Base-by-base conservation (phyloP, 2,329 filamentous ascomycete species). In the Pseudogymnoascus pannorum region DNA sequence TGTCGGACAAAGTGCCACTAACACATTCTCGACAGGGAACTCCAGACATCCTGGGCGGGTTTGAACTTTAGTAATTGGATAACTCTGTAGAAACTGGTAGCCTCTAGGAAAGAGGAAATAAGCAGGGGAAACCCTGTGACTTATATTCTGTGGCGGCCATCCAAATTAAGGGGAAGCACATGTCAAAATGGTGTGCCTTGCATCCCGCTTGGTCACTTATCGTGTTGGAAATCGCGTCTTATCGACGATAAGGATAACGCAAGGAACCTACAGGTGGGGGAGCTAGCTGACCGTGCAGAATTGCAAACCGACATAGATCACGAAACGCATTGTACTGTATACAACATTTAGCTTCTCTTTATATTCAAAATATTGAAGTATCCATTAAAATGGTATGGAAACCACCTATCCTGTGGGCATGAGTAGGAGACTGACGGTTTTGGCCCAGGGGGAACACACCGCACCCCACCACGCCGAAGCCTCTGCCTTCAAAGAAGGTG, bases 391-490 rank as follows among this genome's bases (percentile, higher is more conserved):
- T 51, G 42, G 42, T 51, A 51, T 29, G 8, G 14, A 26, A 16
- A 29, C 5, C 42, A n/a, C 42, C 22, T 22, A n/a, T 51, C 42
- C 42, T 7, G 5, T 26, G 14, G 14, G 7, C 8, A 26, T 16
- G 42, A 51, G 22, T 14, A 16, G 7, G 22, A 51, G 7, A 14
- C 42, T 51, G 22, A 51, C 42, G 6, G 4, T 51, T 51, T 51
- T 14, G 4, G 26, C 9, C 7, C 14, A 51, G 42, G 22, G 1
- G 14, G 42, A 51, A 16, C 42, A 51, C 42, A 51, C 22, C 42
- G 42, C 42, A 51, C 42, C 42, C 35, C 90, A 93, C 35, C 90
- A 93, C 75, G 89, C 90, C 59, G 89, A 93, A 71, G 84, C 89
- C 2, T 89, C 88, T 59, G 90, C 84, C 68, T 93, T 93, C 74